These are phyloP conservation scores for Phytopythium chamaehyphon DNA, from an alignment of 352 stramenopile species.

Conservation along the genomic window DNA sequence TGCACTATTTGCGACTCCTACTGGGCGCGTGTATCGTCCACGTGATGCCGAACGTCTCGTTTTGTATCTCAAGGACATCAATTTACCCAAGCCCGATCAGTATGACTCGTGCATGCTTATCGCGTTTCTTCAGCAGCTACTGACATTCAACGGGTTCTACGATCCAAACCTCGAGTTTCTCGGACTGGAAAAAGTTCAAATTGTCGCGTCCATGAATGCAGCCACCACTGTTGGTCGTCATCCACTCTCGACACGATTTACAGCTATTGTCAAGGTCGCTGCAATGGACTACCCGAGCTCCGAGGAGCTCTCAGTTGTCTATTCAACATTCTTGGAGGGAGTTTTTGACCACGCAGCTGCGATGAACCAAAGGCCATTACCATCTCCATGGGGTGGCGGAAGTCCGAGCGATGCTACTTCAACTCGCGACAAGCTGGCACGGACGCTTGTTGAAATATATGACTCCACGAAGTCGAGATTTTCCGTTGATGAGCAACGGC, in stretches of 20 bases:
- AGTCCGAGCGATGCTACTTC: conserved; percentile 2
- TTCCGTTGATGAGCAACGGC: conserved; percentile 90
- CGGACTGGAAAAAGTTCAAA: conserved; percentile 91
- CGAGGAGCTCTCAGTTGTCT: conserved; percentile 88
- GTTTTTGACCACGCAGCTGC: conserved; percentile 56
- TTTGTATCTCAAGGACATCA: conserved; percentile 96
- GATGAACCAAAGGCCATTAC: conserved; percentile 19
- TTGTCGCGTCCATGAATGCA: conserved; percentile 94
- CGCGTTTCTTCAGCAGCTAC: conserved; percentile 94
- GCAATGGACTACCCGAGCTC: conserved; percentile 92
- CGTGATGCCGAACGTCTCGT: conserved; percentile 91
- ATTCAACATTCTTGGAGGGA: conserved; percentile 85
- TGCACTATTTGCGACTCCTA: conserved; percentile 89
- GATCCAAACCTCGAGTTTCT: conserved; percentile 94
- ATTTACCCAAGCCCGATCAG: conserved; percentile 92
- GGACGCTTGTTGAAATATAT: conserved; percentile 91
- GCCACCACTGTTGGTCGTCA: conserved; percentile 91
- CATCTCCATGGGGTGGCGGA: conserved; percentile 3
- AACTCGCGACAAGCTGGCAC: conserved; percentile 72
- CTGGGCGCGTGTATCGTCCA: conserved; percentile 91
- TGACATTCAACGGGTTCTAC: conserved; percentile 96
- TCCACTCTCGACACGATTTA: conserved; percentile 91
- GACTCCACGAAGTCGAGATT: conserved; percentile 88
- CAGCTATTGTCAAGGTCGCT: conserved; percentile 90
- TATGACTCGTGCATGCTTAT: conserved; percentile 97